Evolutionary conservation across 805 yeast species (phyloP), one percentile per base, ranked within the genome.

Genomic region (Hanseniaspora clermontiae): DNA sequence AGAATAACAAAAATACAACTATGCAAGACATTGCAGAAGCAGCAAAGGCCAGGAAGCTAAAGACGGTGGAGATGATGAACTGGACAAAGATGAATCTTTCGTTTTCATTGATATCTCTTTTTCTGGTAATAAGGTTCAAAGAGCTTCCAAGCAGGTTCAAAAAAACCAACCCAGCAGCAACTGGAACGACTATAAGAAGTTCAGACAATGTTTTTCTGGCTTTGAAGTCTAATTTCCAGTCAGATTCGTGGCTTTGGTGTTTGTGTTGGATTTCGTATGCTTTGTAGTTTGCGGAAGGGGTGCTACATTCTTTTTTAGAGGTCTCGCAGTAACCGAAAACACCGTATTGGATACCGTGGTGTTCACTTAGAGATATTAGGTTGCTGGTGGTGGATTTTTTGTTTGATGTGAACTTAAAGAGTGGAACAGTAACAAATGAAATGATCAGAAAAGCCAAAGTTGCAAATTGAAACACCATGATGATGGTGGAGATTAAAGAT

Each of bases 141-240:
- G 72, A 42, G 10, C 72, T 71, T 34, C 74, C 61, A 2, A 77
- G 9, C 31, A 74, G 61, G 1, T 79, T 66, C 12, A 79, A 48
- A 43, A 84, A 73, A 12, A 80, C 78, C 46, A 85, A 62, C 5
- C 83, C 86, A 12, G 82, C 81, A 24, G 89, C 82, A 34, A 84
- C 72, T 0, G 93, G 93, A 12, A 77, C 72, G 36, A 82, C 71
- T 32, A 86, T 74, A 48, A 85, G 69, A 24, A 79, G 71, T 59
- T 78, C 74, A 1, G 80, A 78, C 52, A 86, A 67, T 1, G 73
- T 71, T 57, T 75, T 72, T 64, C 91, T 72, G 1, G 79, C 74
- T 5, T 50, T 46, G 12, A 62, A 58, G 43, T 69, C 68, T 69
- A 82, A 68, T 42, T 71, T 64, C 87, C 89, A 83, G 61, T 72